Evolutionary conservation across 2,329 filamentous ascomycete genomes (phyloP).

Genomic region (Onygenales sp.): DNA sequence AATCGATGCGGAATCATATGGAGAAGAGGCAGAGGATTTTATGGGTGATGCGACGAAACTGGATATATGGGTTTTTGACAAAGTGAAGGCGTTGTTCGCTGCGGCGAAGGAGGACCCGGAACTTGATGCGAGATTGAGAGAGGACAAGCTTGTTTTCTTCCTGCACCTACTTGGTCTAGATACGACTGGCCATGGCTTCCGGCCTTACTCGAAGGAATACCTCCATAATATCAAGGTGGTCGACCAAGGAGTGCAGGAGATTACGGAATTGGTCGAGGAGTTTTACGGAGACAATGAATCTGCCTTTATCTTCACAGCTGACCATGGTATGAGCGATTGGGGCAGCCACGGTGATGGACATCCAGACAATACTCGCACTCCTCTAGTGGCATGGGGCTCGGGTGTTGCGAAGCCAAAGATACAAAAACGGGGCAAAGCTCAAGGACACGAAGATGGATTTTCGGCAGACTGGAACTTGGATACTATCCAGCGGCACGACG

Average conservation of each 20-base stretch:
- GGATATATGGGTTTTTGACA: constrained; percentile 93
- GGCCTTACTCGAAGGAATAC: constrained; percentile 93
- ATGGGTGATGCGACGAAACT: constrained; percentile 70
- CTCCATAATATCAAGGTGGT: constrained; percentile 90
- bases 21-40: constrained; percentile 80
- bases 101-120: constrained; percentile 70
- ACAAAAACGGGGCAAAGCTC: constrained; percentile 46
- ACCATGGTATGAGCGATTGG: constrained; percentile 99
- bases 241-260: constrained; percentile 78
- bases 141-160: constrained; percentile 91
- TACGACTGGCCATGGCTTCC: constrained; percentile 74
- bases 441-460: constrained; percentile 78
- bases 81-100: constrained; percentile 76
- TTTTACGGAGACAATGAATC: constrained; percentile 83
- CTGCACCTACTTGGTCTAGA: constrained; percentile 87
- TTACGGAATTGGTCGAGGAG: constrained; percentile 67
- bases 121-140: constrained; percentile 59
- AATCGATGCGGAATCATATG: constrained; percentile 80
- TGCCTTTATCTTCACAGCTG: constrained; percentile 92
- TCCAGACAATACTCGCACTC: constrained; percentile 92
- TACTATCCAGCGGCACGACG: constrained; percentile 75
- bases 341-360: constrained; percentile 98
- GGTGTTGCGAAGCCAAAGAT: constrained; percentile 69
- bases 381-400: constrained; percentile 86
- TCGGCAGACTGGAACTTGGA: constrained; percentile 83